Base-by-base conservation (phyloP, 192 early-diverging fungal genomes). In the Gaertneriomyces sp. region DNA sequence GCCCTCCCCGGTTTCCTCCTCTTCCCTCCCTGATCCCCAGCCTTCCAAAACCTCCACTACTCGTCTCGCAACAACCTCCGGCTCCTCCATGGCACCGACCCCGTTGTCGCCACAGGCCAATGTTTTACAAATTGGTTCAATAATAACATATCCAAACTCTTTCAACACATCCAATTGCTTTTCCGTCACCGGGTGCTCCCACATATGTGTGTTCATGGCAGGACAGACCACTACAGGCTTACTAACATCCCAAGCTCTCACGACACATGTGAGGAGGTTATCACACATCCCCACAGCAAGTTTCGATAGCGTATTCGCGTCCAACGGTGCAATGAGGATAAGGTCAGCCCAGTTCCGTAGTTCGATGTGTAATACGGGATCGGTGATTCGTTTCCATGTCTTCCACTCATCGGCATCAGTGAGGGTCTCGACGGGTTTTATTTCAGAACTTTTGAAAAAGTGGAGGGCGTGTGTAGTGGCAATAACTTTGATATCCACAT, bases 141-240 rank as follows among this genome's bases (percentile, higher is more conserved):
- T 83, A 7, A 96, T 75, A 12, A 59, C 63, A 62, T 88, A 93
- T 1, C 80, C 74, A 20, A 92, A 74, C 40, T 75, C 67, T 19
- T 65, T 70, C 11, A 93, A 69, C 11, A 47, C 19, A 17, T 60
- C 42, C 39, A 95, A 64, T 70, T 97, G 96, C 41, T 71, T 74
- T 6, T 64, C 73, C 0, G 96, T 97, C 47, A 94, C 85, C 17
- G 90, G 92, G 75, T 98, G 93, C 44, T 88, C 84, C 91, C 92
- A 98, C 96, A 97, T 96, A 77, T 85, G 80, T 6, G 93, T 95
- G 64, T 97, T 96, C 94, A 98, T 98, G n/a, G 94, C 94, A 7
- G 94, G 96, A 61, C 88, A 91, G 6, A 91, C 81, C 12, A 93
- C 60, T 2, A 95, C 82, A 0, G 89, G 90, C 56, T 84, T 85